Base-by-base conservation (phyloP, 768 basidiomycete genomes). In the Asterophora lycoperdoides region DNA sequence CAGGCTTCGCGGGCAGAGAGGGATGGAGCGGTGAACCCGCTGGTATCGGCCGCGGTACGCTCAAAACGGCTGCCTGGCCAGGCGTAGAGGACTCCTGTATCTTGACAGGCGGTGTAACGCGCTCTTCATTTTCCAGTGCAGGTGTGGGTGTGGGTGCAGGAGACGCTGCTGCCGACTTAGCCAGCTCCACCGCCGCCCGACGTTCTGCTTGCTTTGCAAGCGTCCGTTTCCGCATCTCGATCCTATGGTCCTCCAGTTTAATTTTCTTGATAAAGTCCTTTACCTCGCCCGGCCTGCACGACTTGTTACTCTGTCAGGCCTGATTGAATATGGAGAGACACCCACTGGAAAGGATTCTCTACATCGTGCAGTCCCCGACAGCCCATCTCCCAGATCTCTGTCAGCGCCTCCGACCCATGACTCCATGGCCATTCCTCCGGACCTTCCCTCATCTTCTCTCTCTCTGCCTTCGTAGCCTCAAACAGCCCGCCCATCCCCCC, bases 351-450 rank as follows among this genome's bases (percentile, higher is more conserved):
- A 9, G 81, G 80, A 49, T 71, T 77, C 60, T 85, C 72, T 20
- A 90, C 63, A 63, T 89, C 84, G 8, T 57, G 46, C 46, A 87
- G 59, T 41, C 79, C 79, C 52, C 79, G 70, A 59, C 84, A 90
- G 13, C 89, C 89, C 81, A 86, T 81, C 48, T 81, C 79, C 89
- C 89, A 93, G 23, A 89, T 85, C 52, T 89, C 86, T 2, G 86
- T 86, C 60, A 91, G 65, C 1, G 85, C 71, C 49, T 79, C 79
- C 36, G 83, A 84, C 6, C 90, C 89, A 41, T 81, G 72, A 48
- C 64, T 68, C 74, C 83, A 81, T 40, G 74, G 63, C 83, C 85
- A 89, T 18, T 81, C 78, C 43, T 73, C 68, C 13, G 78, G 78
- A 3, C 79, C 73, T 56, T 78, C 72, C 48, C 76, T 72, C 77